Evolutionary conservation across 2,329 filamentous ascomycete species (phyloP).

Genomic region (Cercospora sesami): DNA sequence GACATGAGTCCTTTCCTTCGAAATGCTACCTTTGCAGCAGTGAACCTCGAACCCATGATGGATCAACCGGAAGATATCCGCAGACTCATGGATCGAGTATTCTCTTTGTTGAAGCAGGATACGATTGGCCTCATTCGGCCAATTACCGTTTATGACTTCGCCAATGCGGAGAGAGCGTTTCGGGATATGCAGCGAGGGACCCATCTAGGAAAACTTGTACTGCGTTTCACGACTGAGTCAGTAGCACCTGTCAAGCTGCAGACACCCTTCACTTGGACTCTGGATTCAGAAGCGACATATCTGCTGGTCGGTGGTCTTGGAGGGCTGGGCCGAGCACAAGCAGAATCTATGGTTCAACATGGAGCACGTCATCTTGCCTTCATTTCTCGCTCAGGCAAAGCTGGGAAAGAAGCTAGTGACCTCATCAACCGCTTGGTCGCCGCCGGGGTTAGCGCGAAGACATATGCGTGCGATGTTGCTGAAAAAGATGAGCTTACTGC

Average conservation of each 20-base stretch:
- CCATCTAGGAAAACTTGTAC: too few species aligned
- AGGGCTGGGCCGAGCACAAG: conserved; percentile 8
- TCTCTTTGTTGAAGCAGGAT: too few species aligned
- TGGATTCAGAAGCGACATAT: conserved; percentile 29
- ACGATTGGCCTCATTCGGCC: too few species aligned
- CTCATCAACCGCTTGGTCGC: not conserved
- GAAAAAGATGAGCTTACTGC: conserved; percentile 6
- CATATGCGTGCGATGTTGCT: conserved; percentile 24
- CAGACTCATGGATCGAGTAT: too few species aligned
- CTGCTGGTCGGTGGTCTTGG: conserved; percentile 11
- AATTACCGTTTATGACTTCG: too few species aligned
- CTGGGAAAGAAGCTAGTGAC: not conserved
- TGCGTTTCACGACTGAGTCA: too few species aligned
- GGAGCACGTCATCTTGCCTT: conserved; percentile 9
- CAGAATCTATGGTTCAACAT: conserved; percentile 1
- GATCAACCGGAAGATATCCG: too few species aligned
- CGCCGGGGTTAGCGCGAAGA: not conserved
- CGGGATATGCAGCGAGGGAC: too few species aligned
- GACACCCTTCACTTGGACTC: not conserved
- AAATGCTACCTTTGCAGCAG: not conserved
- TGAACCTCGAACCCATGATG: too few species aligned
- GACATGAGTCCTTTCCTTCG: not conserved
- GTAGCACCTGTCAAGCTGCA: too few species aligned
- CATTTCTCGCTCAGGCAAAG: not conserved
- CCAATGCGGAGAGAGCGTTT: too few species aligned